Evolutionary conservation across 163 green algal genomes (phyloP).

Genomic region (Prototheca wickerhamii): DNA sequence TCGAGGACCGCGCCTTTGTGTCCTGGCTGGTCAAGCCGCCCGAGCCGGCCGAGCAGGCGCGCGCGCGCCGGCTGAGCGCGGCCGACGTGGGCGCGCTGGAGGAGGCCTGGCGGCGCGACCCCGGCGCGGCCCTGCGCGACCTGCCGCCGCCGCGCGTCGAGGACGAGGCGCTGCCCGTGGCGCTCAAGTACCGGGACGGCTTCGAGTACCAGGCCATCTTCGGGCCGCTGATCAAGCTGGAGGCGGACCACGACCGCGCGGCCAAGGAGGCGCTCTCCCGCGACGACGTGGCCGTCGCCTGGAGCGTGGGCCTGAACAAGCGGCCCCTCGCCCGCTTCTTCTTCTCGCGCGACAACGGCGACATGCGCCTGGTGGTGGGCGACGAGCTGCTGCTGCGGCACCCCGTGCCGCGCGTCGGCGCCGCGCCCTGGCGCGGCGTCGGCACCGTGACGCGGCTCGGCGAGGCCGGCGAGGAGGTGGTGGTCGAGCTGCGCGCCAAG

Average conservation of each 20-base stretch:
- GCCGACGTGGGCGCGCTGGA: slow-evolving; percentile 64
- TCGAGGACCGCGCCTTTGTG: slow-evolving; percentile 82
- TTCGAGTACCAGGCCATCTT: slow-evolving; percentile 78
- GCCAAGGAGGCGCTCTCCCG: slow-evolving; percentile 74
- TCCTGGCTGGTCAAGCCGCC: slow-evolving; percentile 70
- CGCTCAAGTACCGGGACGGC: slow-evolving; percentile 44
- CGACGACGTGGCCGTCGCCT: slow-evolving; percentile 77
- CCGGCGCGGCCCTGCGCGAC: slow-evolving; percentile 58
- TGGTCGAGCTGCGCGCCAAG: slow-evolving; percentile 46
- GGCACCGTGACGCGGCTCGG: slow-evolving; percentile 54
- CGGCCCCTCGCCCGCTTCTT: slow-evolving; percentile 78
- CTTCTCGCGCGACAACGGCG: slow-evolving; percentile 64
- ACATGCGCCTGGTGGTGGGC: slow-evolving; percentile 63
- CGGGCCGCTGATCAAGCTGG: slow-evolving; percentile 81
- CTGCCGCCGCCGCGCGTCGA: slow-evolving; percentile 47
- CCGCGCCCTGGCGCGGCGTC: slow-evolving; percentile 43
- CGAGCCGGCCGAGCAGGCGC: slow-evolving; percentile 22
- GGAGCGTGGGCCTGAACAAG: slow-evolving; percentile 87
- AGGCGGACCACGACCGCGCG: slow-evolving; percentile 90
- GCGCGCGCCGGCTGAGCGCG: slow-evolving; percentile 60
- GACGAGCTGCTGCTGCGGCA: slow-evolving; percentile 86
- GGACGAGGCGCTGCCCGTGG: slow-evolving; percentile 58
- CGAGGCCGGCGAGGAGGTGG: slow-evolving; percentile 57
- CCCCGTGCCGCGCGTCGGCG: slow-evolving; percentile 34
- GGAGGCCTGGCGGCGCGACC: slow-evolving; percentile 84